phyloP scores from a whole-genome alignment of 192 early-diverging fungal genomes.

The Backusella liffmaniae region DNA sequence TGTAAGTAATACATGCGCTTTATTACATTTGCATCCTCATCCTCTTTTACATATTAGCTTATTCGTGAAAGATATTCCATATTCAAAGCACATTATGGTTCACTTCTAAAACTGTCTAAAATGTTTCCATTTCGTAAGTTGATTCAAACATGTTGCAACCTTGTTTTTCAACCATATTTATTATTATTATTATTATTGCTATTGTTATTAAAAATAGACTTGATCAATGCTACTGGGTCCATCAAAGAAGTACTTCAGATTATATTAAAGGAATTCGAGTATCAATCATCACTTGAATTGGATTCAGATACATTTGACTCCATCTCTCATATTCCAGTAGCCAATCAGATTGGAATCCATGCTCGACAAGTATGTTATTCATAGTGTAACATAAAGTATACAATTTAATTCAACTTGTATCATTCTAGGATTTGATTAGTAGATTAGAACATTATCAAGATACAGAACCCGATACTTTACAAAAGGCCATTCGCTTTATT shows the following conservation, averaged over 20 bases:
- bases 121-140: constrained; percentile 61
- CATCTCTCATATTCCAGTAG: constrained; percentile 58
- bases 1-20: constrained; percentile 24
- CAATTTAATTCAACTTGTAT: neutral
- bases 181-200: neutral
- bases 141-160: neutral
- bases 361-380: constrained; percentile 35
- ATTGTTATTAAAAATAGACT: constrained; percentile 29
- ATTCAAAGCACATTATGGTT: constrained; percentile 58
- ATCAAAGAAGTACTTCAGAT: constrained; percentile 58
- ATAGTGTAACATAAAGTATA: neutral
- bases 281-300: constrained; percentile 52
- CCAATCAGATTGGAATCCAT: constrained; percentile 58
- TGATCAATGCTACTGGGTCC: constrained; percentile 55
- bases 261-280: constrained; percentile 60
- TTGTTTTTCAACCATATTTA: neutral
- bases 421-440: constrained; percentile 50
- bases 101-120: constrained; percentile 50
- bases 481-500: constrained; percentile 48
- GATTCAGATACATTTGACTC: constrained; percentile 49
- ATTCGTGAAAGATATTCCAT: constrained; percentile 56
- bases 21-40: too few relatives aligned
- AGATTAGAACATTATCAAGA: constrained; percentile 56
- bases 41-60: constrained; percentile 21
- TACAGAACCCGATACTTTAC: constrained; percentile 42